Base-by-base conservation (phyloP, 805 yeast genomes). In the Cephaloascus albidus region DNA sequence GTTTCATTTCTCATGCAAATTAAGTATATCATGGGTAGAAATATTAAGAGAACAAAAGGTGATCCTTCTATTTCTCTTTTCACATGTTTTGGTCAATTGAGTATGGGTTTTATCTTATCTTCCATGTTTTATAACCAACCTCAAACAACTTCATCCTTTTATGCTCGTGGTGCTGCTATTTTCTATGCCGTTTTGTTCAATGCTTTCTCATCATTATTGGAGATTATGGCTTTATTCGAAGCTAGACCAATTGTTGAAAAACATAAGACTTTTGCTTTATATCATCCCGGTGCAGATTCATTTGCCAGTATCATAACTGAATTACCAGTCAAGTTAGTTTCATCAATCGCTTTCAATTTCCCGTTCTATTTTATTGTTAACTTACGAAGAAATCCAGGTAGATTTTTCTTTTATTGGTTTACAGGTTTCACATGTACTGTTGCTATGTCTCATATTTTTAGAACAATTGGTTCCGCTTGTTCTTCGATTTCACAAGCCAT, bases 121-220 rank as follows among this genome's bases (percentile, higher is more conserved):
- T 78, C 85, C 2, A 67, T 79, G 46, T 79, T 76, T 48, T 78
- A 73, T 57, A 74, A 77, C 46, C 49, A 74, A 45, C 56, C 52
- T 44, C 38, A 53, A 16, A 53, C 53, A 19, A 71, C 84, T 1
- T 56, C 50, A 0, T 66, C 76, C 2, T 70, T 78, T 45, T 76
- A 68, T 53, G 65, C 60, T 48, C 63, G 87, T 52, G 72, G 78
- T 48, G 76, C 86, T 34, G 70, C 80, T 36, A 63, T 83, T 68
- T 84, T 83, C 60, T 80, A 80, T 54, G 79, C 82, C 18, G 67
- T 74, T 36, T 61, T 78, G 50, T 78, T 76, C 56, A 78, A 78
- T 52, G 77, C 83, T 10, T 74, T 78, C 49, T 63, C 78, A 15
- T 76, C 81, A 15, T 53, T 78, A 43, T 61, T 77, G 49, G 85